These are phyloP conservation scores for Aureobasidium sp. DNA, from an alignment of 2,329 filamentous ascomycete genomes.

Conservation along the genomic window DNA sequence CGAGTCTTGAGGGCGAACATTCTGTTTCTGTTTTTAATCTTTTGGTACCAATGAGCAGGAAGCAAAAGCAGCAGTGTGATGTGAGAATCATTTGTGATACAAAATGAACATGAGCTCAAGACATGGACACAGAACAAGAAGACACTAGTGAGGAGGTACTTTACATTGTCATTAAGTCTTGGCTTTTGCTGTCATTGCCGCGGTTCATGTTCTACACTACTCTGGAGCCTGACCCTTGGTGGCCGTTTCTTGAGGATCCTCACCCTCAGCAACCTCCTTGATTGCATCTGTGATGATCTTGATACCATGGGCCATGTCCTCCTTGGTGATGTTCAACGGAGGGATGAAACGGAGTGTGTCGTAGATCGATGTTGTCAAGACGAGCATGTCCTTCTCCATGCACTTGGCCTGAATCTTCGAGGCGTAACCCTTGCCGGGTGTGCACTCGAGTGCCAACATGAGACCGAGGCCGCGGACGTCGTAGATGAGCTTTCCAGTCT, in stretches of 20 bases:
- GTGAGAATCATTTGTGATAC: too few relatives aligned
- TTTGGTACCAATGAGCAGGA: too few relatives aligned
- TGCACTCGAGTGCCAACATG: constrained; percentile 32
- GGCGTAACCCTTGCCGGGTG: constrained; percentile 27
- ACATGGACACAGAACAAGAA: not conserved
- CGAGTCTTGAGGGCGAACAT: too few relatives aligned
- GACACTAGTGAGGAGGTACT: not conserved
- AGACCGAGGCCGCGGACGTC: constrained; percentile 32
- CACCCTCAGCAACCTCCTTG: constrained; percentile 27
- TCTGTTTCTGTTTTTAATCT: too few relatives aligned
- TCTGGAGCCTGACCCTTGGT: constrained; percentile 18
- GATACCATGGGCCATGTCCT: constrained; percentile 30
- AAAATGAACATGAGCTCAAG: too few relatives aligned
- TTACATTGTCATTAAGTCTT: not conserved
- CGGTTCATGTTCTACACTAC: not conserved
- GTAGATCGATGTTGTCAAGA: constrained; percentile 33
- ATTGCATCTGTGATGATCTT: constrained; percentile 29
- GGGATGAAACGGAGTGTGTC: constrained; percentile 33
- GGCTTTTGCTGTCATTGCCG: not conserved
- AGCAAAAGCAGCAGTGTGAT: too few relatives aligned
- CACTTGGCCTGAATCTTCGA: constrained; percentile 33
- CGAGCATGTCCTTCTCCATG: constrained; percentile 30
- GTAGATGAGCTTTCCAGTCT: constrained; percentile 27
- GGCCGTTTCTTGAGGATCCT: constrained; percentile 13
- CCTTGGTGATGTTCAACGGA: constrained; percentile 30